A percentile compares a stretch with the other conserved stretches of the same genome.
These are phyloP conservation scores for Zoysia japonica DNA, from an alignment of 176 grass and related monocot species.

Conservation along the genomic window DNA sequence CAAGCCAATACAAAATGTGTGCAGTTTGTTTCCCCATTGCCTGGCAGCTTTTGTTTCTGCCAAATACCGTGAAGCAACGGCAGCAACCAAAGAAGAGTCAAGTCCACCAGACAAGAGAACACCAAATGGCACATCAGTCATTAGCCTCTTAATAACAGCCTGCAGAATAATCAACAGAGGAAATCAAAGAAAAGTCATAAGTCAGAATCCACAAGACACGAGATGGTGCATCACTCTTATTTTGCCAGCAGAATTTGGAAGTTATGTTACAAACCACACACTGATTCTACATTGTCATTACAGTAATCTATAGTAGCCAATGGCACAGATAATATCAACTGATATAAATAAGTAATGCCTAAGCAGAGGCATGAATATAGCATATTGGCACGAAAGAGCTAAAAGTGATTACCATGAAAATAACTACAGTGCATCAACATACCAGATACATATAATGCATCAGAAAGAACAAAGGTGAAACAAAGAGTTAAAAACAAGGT, in stretches of 20 bases:
- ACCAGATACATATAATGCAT: constrained; percentile 21
- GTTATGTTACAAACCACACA: background rate
- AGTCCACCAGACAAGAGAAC: constrained; percentile 97
- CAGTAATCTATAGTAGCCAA: background rate
- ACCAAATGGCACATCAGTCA: constrained; percentile 99
- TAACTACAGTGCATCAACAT: constrained; percentile 8
- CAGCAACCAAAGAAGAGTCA: constrained; percentile 96
- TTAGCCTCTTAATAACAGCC: constrained; percentile 92
- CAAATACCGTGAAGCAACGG: constrained; percentile 79
- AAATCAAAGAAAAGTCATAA: background rate
- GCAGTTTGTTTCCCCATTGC: constrained; percentile 93
- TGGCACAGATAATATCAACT: constrained; percentile 1
- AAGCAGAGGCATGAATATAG: constrained; percentile 21
- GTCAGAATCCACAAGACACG: background rate
- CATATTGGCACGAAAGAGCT: constrained; percentile 25
- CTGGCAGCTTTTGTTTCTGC: constrained; percentile 62
- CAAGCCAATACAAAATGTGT: constrained; percentile 93
- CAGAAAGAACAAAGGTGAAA: constrained; percentile 18
- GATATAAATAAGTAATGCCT: background rate
- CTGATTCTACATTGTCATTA: constrained; percentile 12
- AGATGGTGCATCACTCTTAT: background rate
- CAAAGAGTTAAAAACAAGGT: constrained; percentile 1
- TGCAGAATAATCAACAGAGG: constrained; percentile 27
- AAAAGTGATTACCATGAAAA: constrained; percentile 7
- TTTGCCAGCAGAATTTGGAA: constrained; percentile 6